Base-by-base conservation (phyloP, 106 monocot species). In the Acorus calamus region DNA sequence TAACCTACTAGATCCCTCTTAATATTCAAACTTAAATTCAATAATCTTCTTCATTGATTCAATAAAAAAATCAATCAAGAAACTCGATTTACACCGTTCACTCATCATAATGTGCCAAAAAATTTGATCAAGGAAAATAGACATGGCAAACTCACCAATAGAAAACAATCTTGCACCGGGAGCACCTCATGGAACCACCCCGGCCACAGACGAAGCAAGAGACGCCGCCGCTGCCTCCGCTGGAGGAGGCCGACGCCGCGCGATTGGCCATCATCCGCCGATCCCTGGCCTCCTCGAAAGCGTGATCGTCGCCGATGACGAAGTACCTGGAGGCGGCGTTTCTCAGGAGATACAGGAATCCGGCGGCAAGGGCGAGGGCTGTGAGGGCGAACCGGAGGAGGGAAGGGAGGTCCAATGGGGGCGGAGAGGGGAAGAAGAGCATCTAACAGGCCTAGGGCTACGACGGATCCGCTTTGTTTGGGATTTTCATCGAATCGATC, bases 161-260 rank as follows among this genome's bases (percentile, higher is more conserved):
- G n/a, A 78, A 62, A 4, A 76, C 76, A 55, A 66, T 73, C 73
- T 81, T 81, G 68, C 81, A 86, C 58, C 71, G 28, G 5, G 81
- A 71, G 61, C 86, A 86, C 47, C 46, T 72, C 70, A 78, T 81
- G 44, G 55, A 57, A 50, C 70, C 86, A 11, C 52, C 43, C 3
- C 51, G 59, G 51, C 76, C 69, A 61, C 86, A 86, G 10, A 63
- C 72, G 8, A 66, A 72, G 70, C 86, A 86, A 0, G 7, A 45
- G 11, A 9, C 11, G 11, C 11, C 43, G 14, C 11, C 57, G 13
- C 57, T 53, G 14, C 60, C 61, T 45, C 50, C 66, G 58, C 57
- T 65, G 52, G 60, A 63, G 70, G 69, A 71, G 50, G 58, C 47
- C 65, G 50, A 63, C 47, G 14, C 49, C 13, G 14, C 2, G 8